Evolutionary conservation across 345 rosid genomes (phyloP).

Genomic region (Boechera stricta): DNA sequence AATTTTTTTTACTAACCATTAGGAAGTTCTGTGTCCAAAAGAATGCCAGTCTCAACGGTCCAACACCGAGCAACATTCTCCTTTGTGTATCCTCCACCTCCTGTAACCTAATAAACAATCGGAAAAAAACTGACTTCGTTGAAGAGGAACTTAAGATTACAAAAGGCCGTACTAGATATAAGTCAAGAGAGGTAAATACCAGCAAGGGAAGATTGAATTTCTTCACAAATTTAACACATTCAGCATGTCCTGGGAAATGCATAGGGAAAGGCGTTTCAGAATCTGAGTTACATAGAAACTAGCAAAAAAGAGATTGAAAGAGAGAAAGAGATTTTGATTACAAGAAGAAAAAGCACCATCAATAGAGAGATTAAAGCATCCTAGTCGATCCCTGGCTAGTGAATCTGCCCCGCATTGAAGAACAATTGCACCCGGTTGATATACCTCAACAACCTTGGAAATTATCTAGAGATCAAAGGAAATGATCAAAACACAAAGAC

Average conservation of each 20-base stretch:
- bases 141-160: background rate
- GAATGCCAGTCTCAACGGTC: constrained; percentile 95
- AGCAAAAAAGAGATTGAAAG: constrained; percentile 3
- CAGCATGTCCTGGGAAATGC: constrained; percentile 81
- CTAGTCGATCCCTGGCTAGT: constrained; percentile 95
- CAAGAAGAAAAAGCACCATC: constrained; percentile 80
- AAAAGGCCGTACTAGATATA: background rate
- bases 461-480: constrained; percentile 60
- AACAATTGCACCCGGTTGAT: constrained; percentile 91
- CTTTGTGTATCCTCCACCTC: constrained; percentile 98
- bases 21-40: constrained; percentile 89
- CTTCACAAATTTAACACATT: constrained; percentile 94
- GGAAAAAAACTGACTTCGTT: background rate
- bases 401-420: constrained; percentile 99
- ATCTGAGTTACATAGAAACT: constrained; percentile 15
- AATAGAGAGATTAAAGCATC: constrained; percentile 97
- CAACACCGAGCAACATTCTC: constrained; percentile 99
- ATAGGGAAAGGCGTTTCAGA: background rate
- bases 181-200: constrained; percentile 52
- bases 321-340: constrained; percentile 47
- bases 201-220: constrained; percentile 86
- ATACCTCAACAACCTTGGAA: constrained; percentile 87
- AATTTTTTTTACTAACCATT: constrained; percentile 57
- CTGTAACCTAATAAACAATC: constrained; percentile 72
- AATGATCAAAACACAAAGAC: background rate